phyloP scores from a whole-genome alignment of 176 grass and related monocot genomes.

The Thinopyrum elongatum region DNA sequence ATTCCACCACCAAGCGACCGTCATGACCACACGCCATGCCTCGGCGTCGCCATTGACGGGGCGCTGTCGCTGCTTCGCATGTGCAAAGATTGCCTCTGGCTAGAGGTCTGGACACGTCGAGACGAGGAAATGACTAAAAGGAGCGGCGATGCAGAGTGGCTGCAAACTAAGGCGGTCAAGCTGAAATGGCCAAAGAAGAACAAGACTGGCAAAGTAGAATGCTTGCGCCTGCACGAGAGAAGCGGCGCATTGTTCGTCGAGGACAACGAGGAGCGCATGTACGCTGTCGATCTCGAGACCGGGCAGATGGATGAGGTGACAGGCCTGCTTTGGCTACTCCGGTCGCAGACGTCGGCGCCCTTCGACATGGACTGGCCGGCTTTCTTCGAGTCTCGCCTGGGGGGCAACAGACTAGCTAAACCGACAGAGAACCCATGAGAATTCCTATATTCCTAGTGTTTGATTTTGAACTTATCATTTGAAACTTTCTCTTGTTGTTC shows the following conservation, averaged over 20 bases:
- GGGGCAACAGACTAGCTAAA: no score
- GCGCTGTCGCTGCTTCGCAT: background rate
- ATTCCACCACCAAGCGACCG: background rate
- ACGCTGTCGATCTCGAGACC: background rate
- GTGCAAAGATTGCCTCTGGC: background rate
- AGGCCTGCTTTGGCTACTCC: background rate
- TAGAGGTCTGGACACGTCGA: background rate
- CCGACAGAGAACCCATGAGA: no score
- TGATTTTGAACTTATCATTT: no score
- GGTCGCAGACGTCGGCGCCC: no score
- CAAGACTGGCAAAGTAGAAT: no score
- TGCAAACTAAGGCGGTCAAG: background rate
- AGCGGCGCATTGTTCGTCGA: background rate
- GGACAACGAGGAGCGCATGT: rapidly evolving
- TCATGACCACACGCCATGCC: background rate
- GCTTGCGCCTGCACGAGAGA: background rate
- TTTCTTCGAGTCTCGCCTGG: no score
- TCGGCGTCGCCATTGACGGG: background rate
- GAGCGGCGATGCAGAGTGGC: background rate
- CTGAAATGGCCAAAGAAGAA: no score
- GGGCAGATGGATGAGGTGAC: background rate
- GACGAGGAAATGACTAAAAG: background rate
- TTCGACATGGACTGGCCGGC: no score
- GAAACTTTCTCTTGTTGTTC: no score
- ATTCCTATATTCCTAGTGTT: no score